A percentile compares a stretch with the other conserved stretches of the same genome.
Evolutionary conservation across 768 basidiomycete genomes (phyloP).

Genomic region (Collybia nuda): DNA sequence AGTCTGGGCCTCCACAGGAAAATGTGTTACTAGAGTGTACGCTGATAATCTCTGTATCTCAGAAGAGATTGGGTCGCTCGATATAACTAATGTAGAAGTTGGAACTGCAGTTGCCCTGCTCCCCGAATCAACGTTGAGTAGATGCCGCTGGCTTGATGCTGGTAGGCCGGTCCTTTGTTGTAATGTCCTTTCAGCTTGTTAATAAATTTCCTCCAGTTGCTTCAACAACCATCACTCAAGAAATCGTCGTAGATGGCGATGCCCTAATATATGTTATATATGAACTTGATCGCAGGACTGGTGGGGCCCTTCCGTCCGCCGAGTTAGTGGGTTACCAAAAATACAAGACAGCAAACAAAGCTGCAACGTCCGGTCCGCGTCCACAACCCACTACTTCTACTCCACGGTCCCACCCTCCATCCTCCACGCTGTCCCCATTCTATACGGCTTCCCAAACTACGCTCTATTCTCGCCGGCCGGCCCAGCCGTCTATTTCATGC

Average conservation of each 20-base stretch:
- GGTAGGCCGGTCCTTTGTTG: constrained; percentile 42
- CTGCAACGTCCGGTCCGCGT: constrained; percentile 1
- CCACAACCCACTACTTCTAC: constrained; percentile 4
- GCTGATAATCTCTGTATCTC: constrained; percentile 48
- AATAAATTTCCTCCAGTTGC: constrained; percentile 35
- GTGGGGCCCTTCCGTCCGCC: constrained; percentile 54
- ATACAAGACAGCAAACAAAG: constrained; percentile 16
- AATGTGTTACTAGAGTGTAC: constrained; percentile 64
- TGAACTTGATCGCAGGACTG: constrained; percentile 60
- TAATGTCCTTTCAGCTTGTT: constrained; percentile 21
- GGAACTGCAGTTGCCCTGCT: constrained; percentile 55
- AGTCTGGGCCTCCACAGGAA: constrained; percentile 53
- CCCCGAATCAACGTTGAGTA: constrained; percentile 64
- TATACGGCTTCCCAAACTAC: neutral
- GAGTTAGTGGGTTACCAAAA: constrained; percentile 55
- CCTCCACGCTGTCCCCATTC: neutral
- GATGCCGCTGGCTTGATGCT: constrained; percentile 71
- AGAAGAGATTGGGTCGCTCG: constrained; percentile 53
- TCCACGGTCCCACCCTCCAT: constrained; percentile 3
- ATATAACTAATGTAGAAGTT: constrained; percentile 45
- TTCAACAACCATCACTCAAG: constrained; percentile 64
- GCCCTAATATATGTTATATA: constrained; percentile 66
- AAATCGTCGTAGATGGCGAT: constrained; percentile 65
- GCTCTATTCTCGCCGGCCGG: neutral
- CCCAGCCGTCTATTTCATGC: constrained; percentile 1